Base-by-base conservation (phyloP, 345 rosid species). In the Salix brachista region DNA sequence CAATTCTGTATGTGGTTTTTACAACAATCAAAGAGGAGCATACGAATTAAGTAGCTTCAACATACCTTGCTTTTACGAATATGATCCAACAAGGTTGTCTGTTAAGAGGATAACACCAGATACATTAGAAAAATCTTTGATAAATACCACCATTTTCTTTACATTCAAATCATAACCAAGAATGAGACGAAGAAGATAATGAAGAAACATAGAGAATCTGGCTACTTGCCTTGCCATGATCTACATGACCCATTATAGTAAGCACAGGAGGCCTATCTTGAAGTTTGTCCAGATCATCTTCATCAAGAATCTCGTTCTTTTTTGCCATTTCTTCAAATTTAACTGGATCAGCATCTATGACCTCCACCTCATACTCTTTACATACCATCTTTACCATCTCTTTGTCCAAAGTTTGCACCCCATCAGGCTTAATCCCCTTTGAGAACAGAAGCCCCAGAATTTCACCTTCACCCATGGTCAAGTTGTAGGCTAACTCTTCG, bases 231-330 rank as follows among this genome's bases (percentile, higher is more conserved):
- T 96, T 96, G 83, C 99, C 99, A 70, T 96, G 99, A 83, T 96
- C 99, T 26, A 96, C 99, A 80, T 96, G 99, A 80, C 99, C 99
- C 99, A 96, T 96, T 77, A 96, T 96, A n/a, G 99, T 96, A 77
- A 96, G 91, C 71, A 96, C 97, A 79, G 99, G 99, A 83, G 99
- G 98, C 73, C 99, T 91, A 67, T 89, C 91, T 85, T 85, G 90
- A 42, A 96, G 88, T 78, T 93, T 93, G 88, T 87, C 99, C 85
- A 90, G 81, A 85, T 96, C 98, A 56, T 90, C 96, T 76, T 90
- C 94, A 87, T 96, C 98, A 68, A 96, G 56, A 70, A 85, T 88
- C 82, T 93, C 96, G 73, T 72, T 91, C 87, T 93, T 96, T 81
- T 78, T 91, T 70, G 98, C 99, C 98, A 92, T 90, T 82, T 93